phyloP scores from a whole-genome alignment of 129 eudicot genomes.

The Pittosporum tobira region DNA sequence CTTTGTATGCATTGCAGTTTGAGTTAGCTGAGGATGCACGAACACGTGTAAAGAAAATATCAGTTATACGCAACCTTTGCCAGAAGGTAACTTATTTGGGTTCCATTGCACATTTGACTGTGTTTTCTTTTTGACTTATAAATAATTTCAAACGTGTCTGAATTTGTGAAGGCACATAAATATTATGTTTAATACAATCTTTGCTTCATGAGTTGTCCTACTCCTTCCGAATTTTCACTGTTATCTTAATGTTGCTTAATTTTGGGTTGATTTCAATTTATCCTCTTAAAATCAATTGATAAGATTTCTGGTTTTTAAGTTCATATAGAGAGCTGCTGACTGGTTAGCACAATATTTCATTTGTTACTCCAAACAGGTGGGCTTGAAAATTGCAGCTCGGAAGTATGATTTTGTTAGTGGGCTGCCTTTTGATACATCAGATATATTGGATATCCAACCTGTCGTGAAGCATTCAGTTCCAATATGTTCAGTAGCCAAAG shows the following conservation, averaged over 20 bases:
- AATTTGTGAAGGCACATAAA: too few relatives aligned
- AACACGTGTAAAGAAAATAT: slow-evolving; percentile 62
- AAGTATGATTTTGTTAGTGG: slow-evolving; percentile 65
- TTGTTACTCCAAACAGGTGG: slow-evolving; percentile 45
- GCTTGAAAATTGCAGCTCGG: slow-evolving; percentile 72
- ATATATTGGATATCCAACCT: slow-evolving; percentile 73
- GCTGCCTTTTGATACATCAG: slow-evolving; percentile 68
- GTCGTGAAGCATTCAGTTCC: slow-evolving; percentile 92
- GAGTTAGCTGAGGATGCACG: slow-evolving; percentile 83
- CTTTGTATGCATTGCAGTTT: slow-evolving; percentile 41
- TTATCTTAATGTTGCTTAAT: too few relatives aligned
- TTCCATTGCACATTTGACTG: not conserved
- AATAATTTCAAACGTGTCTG: too few relatives aligned
- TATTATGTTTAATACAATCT: too few relatives aligned
- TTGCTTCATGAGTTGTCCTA: too few relatives aligned
- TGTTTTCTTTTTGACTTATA: too few relatives aligned
- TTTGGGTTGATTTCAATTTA: too few relatives aligned
- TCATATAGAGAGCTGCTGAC: not conserved
- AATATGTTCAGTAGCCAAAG: slow-evolving; percentile 84
- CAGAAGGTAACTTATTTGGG: slow-evolving; percentile 48
- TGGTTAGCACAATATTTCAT: not conserved
- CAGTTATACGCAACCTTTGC: slow-evolving; percentile 89
- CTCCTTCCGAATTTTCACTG: too few relatives aligned
- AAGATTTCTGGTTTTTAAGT: not conserved
- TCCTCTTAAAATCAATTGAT: not conserved